Evolutionary conservation across 495 filamentous ascomycete genomes (phyloP).

Genomic region (Aspergillus panamensis): DNA sequence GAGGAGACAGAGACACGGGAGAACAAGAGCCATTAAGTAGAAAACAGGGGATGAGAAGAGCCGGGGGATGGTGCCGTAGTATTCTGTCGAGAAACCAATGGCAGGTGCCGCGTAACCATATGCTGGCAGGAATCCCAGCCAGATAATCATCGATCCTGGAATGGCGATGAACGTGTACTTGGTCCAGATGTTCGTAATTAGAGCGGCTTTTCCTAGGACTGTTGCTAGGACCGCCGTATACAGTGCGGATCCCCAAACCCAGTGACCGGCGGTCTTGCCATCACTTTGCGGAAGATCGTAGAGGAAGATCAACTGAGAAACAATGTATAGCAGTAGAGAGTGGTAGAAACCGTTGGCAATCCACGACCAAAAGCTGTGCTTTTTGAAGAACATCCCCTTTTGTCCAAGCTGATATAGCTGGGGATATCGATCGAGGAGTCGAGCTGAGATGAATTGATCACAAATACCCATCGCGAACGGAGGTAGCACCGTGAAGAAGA

Average conservation of each 20-base stretch:
- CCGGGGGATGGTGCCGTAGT: slow-evolving; percentile 75
- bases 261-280: slow-evolving; percentile 81
- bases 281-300: slow-evolving; percentile 71
- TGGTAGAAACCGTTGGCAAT: slow-evolving; percentile 93
- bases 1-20: slow-evolving; percentile 80
- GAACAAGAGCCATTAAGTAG: slow-evolving; percentile 79
- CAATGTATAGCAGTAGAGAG: slow-evolving; percentile 84
- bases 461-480: slow-evolving; percentile 95
- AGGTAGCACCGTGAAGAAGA: slow-evolving; percentile 93
- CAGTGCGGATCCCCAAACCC: slow-evolving; percentile 92
- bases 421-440: slow-evolving; percentile 94
- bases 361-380: slow-evolving; percentile 89
- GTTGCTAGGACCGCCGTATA: slow-evolving; percentile 90
- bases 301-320: slow-evolving; percentile 75
- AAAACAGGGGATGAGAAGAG: slow-evolving; percentile 79
- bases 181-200: slow-evolving; percentile 97
- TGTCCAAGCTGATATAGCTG: slow-evolving; percentile 94
- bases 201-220: slow-evolving; percentile 89
- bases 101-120: slow-evolving; percentile 91
- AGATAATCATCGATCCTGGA: slow-evolving; percentile 86
- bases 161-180: slow-evolving; percentile 97
- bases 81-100: slow-evolving; percentile 79
- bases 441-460: slow-evolving; percentile 95
- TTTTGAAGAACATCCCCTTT: slow-evolving; percentile 87
- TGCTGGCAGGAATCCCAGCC: slow-evolving; percentile 83